Evolutionary conservation across 2,329 filamentous ascomycete species (phyloP).

Genomic region (Pochonia chlamydosporia): DNA sequence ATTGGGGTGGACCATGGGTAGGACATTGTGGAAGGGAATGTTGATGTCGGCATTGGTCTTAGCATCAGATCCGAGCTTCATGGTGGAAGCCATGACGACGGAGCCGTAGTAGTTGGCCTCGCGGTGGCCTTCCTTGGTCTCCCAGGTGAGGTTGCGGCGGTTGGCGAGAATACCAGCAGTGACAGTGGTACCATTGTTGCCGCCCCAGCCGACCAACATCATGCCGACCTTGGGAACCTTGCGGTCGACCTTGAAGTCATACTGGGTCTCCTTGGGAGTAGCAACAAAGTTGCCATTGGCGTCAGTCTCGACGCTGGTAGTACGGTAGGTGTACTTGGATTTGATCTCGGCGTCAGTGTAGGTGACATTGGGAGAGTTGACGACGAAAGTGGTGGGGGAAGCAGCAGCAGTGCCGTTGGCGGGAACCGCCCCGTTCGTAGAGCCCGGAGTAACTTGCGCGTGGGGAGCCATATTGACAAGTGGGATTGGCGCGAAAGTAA

Average conservation of each 20-base stretch:
- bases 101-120: constrained; percentile 97
- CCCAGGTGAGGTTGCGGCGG: constrained; percentile 78
- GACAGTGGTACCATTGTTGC: constrained; percentile 96
- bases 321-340: constrained; percentile 95
- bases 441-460: constrained; percentile 57
- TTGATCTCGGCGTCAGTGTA: constrained; percentile 86
- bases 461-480: constrained; percentile 80
- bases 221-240: constrained; percentile 88
- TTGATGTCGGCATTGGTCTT: constrained; percentile 86
- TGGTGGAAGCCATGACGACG: constrained; percentile 91
- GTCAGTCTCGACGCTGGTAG: constrained; percentile 71
- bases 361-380: constrained; percentile 85
- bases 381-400: constrained; percentile 66
- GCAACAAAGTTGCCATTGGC: constrained; percentile 74
- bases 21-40: constrained; percentile 87
- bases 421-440: constrained; percentile 56
- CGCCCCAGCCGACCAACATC: constrained; percentile 97
- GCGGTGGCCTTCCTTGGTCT: constrained; percentile 83
- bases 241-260: constrained; percentile 97
- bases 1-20: constrained; percentile 97
- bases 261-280: constrained; percentile 79
- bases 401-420: constrained; percentile 40
- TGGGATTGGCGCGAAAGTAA: constrained; percentile 20
- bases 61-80: constrained; percentile 88
- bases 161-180: constrained; percentile 97